These are phyloP conservation scores for Pterocarpus santalinus DNA, from an alignment of 306 rosid species.

Conservation along the genomic window DNA sequence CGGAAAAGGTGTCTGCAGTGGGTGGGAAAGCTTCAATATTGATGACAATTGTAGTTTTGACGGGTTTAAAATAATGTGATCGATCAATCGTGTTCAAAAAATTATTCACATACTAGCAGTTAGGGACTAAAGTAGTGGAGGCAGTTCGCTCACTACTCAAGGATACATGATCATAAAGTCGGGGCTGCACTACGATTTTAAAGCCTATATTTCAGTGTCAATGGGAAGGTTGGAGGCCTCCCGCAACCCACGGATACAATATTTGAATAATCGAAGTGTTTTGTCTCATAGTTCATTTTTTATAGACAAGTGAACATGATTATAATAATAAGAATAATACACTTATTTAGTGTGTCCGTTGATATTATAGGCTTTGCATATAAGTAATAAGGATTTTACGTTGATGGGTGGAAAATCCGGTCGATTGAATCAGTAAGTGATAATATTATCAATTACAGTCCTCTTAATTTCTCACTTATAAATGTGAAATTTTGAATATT, in stretches of 20 bases:
- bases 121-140: neutral
- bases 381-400: too few relatives aligned
- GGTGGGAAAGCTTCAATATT: conserved; percentile 5
- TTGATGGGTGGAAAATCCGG: too few relatives aligned
- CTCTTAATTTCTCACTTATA: too few relatives aligned
- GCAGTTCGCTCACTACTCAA: neutral
- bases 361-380: too few relatives aligned
- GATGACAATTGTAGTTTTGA: neutral
- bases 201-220: neutral
- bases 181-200: too few relatives aligned
- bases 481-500: too few relatives aligned
- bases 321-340: too few relatives aligned
- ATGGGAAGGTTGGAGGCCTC: neutral
- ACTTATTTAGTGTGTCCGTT: too few relatives aligned
- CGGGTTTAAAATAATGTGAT: neutral
- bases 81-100: neutral
- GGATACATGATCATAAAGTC: too few relatives aligned
- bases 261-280: neutral
- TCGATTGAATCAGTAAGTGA: too few relatives aligned
- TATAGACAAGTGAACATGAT: too few relatives aligned
- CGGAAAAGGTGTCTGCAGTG: neutral
- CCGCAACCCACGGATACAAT: neutral
- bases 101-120: neutral
- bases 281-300: neutral
- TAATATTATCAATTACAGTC: too few relatives aligned